A percentile compares a stretch with the other conserved stretches of the same genome.
Evolutionary conservation across 192 early-diverging fungal genomes (phyloP).

Genomic region (Dissophora globulifera): DNA sequence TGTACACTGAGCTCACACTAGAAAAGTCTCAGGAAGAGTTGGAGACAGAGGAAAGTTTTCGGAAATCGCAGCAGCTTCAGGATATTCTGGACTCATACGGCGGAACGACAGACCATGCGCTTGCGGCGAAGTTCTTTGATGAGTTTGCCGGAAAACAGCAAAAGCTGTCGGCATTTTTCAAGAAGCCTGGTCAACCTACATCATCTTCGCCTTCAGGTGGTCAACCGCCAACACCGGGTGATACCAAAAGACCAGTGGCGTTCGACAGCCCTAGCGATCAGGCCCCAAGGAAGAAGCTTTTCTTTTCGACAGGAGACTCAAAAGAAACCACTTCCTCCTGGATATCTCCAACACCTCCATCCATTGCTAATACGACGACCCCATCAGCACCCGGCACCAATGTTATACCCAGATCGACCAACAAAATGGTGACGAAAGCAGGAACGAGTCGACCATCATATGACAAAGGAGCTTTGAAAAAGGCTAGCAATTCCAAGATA

Average conservation of each 20-base stretch:
- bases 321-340: neutral
- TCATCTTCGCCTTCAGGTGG: too few species aligned
- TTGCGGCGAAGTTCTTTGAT: slow-evolving; percentile 67
- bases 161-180: slow-evolving; percentile 64
- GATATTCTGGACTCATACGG: slow-evolving; percentile 14
- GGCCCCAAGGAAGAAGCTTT: slow-evolving; percentile 12
- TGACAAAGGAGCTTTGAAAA: slow-evolving; percentile 12
- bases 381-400: neutral
- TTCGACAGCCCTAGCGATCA: slow-evolving; percentile 1
- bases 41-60: slow-evolving; percentile 10
- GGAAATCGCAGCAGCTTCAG: slow-evolving; percentile 6
- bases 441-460: neutral
- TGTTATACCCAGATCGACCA: slow-evolving; percentile 20
- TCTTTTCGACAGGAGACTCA: slow-evolving; percentile 6
- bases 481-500: neutral
- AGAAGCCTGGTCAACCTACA: slow-evolving; percentile 12
- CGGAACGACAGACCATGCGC: slow-evolving; percentile 40
- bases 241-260: neutral
- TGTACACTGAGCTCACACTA: slow-evolving; percentile 26
- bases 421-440: neutral
- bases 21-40: slow-evolving; percentile 6
- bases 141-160: slow-evolving; percentile 69
- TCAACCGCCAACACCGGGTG: too few species aligned
- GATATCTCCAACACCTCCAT: neutral
- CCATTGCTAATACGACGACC: neutral